Evolutionary conservation across 371 early-diverging fungal species (phyloP), one percentile per base, ranked within the genome.

Genomic region (Syncephalastrum monosporum): DNA sequence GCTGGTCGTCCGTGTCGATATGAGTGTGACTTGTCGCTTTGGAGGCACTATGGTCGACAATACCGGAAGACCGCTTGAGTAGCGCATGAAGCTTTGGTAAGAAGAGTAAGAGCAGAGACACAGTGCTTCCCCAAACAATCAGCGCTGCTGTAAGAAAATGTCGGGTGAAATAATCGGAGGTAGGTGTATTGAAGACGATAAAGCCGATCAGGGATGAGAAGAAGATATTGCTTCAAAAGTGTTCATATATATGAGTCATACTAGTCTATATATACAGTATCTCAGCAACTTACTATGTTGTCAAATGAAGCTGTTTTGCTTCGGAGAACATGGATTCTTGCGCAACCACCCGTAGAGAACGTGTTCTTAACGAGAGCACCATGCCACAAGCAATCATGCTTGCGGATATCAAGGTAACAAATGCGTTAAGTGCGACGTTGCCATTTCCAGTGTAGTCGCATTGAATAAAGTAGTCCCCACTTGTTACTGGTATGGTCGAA

Each of bases 91-190:
- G 60, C 55, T 82, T 84, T 1, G 84, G 84, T 17, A 82, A 38
- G 52, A 81, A 84, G 5, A 84, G 42, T 3, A 74, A 68, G 50
- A 79, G 61, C 33, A 84, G 52, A 2, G 81, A 81, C 45, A 84
- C 72, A 0, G 81, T 79, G 2, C 75, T 79, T 3, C 80, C 82
- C 69, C 82, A 84, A 0, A 84, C 75, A 41, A 84, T 73, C 52
- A 81, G 75, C 0, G 78, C 71, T 0, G 78, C 79, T 0, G 79
- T 76, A 3, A 84, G 56, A 47, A 77, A 76, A 57, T 82, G 81
- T 2, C 72, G 77, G 17, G 81, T 77, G 48, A 79, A 61, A 50
- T 75, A 84, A 41, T 81, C 81, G 0, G 74, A 65, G 0, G 69
- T 60, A 0, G 84, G 77, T 41, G 81, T 56, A 33, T 69, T 71